Evolutionary conservation across 2,329 filamentous ascomycete species (phyloP).

Genomic region (Didymella arachidicola): DNA sequence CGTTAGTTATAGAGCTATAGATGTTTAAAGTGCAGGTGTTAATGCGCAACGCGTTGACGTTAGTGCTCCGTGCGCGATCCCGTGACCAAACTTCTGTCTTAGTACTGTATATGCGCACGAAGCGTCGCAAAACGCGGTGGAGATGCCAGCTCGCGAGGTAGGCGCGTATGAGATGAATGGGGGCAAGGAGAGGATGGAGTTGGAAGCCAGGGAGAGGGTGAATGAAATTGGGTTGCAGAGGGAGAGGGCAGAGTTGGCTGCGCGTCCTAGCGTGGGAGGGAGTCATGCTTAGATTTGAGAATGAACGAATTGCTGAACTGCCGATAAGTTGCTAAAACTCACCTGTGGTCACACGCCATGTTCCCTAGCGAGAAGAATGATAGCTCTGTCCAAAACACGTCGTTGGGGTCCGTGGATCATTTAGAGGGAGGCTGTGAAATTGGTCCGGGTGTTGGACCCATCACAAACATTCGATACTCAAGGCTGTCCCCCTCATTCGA

Average conservation of each 20-base stretch:
- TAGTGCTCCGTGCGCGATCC: no score
- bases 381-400: not conserved
- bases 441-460: not conserved
- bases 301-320: not conserved
- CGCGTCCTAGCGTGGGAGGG: not conserved
- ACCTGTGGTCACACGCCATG: not conserved
- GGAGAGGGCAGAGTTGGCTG: constrained; percentile 1
- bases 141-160: constrained; percentile 1
- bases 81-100: no score
- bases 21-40: no score
- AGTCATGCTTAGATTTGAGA: not conserved
- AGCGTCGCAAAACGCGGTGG: not conserved
- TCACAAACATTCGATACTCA: not conserved
- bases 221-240: not conserved
- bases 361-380: not conserved
- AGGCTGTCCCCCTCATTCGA: not conserved
- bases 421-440: not conserved
- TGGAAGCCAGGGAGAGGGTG: not conserved
- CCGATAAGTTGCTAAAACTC: not conserved
- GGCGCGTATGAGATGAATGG: not conserved
- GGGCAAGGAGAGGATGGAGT: not conserved
- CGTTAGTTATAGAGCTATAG: no score
- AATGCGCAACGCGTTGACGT: no score
- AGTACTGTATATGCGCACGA: not conserved
- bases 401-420: not conserved